These are phyloP conservation scores for Fraxinus paxiana DNA, from an alignment of 305 asterid genomes.

Conservation along the genomic window DNA sequence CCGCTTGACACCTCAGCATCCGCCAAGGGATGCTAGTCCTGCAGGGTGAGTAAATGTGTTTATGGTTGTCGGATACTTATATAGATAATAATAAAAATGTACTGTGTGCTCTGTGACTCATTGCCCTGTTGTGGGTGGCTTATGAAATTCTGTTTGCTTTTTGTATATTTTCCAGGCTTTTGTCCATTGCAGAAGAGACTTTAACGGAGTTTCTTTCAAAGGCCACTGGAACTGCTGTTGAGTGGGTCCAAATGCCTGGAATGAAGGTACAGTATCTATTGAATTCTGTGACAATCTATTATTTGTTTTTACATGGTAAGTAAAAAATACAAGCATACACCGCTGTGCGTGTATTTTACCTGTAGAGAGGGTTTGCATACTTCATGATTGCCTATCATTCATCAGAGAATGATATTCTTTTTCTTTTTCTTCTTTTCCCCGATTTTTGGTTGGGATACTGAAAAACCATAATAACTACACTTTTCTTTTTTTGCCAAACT, in stretches of 20 bases:
- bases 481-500: neutral
- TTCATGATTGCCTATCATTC: neutral
- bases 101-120: constrained; percentile 20
- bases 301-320: neutral
- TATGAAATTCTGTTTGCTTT: constrained; percentile 27
- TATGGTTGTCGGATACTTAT: constrained; percentile 32
- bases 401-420: neutral
- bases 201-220: constrained; percentile 81
- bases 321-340: neutral
- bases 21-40: constrained; percentile 63
- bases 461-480: neutral
- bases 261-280: constrained; percentile 60
- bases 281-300: constrained; percentile 1
- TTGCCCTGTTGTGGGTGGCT: constrained; percentile 27
- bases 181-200: constrained; percentile 58
- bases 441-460: neutral
- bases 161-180: constrained; percentile 39
- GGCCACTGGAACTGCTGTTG: constrained; percentile 98
- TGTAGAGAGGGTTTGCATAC: neutral
- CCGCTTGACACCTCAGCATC: constrained; percentile 51
- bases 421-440: neutral
- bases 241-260: constrained; percentile 99
- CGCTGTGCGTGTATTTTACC: neutral
- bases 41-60: constrained; percentile 50
- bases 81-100: constrained; percentile 12